A percentile compares a stretch with the other conserved stretches of the same genome.
These are phyloP conservation scores for Helenozyma baotianmanensis DNA, from an alignment of 805 yeast species.

Conservation along the genomic window DNA sequence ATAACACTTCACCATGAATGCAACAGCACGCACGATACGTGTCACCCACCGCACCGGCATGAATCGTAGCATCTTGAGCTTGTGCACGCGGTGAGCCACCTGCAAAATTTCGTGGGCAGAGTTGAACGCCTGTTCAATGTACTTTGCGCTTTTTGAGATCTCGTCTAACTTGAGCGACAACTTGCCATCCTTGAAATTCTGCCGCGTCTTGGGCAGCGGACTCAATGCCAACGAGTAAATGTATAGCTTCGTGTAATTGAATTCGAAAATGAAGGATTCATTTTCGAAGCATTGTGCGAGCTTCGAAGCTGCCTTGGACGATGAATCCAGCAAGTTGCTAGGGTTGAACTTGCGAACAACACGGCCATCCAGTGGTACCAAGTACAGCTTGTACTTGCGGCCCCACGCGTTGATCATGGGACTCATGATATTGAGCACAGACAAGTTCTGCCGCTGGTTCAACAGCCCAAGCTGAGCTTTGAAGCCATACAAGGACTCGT, in stretches of 20 bases:
- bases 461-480: constrained; percentile 49
- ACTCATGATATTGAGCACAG: constrained; percentile 65
- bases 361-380: constrained; percentile 46
- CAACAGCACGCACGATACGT: constrained; percentile 80
- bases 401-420: constrained; percentile 82
- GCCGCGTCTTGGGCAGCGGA: constrained; percentile 24
- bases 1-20: constrained; percentile 84
- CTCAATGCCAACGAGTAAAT: constrained; percentile 78
- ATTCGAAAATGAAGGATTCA: constrained; percentile 77
- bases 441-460: constrained; percentile 61
- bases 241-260: constrained; percentile 77
- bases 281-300: constrained; percentile 46
- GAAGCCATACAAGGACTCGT: constrained; percentile 73
- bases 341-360: constrained; percentile 28
- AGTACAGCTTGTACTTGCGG: constrained; percentile 50
- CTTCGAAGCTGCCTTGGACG: constrained; percentile 36
- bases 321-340: constrained; percentile 22
- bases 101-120: constrained; percentile 78
- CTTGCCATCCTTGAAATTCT: constrained; percentile 9
- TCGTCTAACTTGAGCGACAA: constrained; percentile 56
- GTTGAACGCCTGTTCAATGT: constrained; percentile 73
- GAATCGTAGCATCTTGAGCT: constrained; percentile 55
- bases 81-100: constrained; percentile 67
- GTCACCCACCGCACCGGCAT: constrained; percentile 95
- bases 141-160: constrained; percentile 65